phyloP scores from a whole-genome alignment of 768 basidiomycete species.

The Mycena filopes region DNA sequence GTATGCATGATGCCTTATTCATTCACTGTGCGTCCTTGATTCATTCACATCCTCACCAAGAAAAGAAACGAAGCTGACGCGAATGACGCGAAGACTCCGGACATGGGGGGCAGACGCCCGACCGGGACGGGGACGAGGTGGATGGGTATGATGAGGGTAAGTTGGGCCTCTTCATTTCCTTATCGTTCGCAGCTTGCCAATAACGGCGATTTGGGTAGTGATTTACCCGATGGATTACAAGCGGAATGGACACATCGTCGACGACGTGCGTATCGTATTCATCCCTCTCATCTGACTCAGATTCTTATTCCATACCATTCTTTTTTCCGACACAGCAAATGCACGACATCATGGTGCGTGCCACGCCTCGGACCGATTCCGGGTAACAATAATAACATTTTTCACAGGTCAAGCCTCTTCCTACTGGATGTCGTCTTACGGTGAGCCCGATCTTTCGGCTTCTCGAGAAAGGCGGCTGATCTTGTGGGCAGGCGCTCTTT shows the following conservation, averaged over 20 bases:
- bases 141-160: conserved; percentile 89
- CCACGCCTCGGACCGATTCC: background rate
- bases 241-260: conserved; percentile 79
- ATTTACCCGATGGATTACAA: conserved; percentile 94
- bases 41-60: too few species aligned
- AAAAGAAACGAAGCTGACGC: conserved; percentile 9
- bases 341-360: conserved; percentile 59
- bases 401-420: conserved; percentile 54
- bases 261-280: conserved; percentile 64
- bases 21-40: conserved; percentile 67
- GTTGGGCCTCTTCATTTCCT: conserved; percentile 7
- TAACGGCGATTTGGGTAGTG: conserved; percentile 53
- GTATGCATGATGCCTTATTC: conserved; percentile 77
- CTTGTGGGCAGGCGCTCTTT: conserved; percentile 55
- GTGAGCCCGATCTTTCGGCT: conserved; percentile 43
- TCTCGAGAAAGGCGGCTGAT: background rate
- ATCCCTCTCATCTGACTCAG: background rate
- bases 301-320: background rate
- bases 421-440: conserved; percentile 61
- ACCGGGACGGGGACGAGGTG: conserved; percentile 79
- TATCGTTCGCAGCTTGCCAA: background rate
- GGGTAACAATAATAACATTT: background rate
- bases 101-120: conserved; percentile 92
- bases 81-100: conserved; percentile 74
- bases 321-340: conserved; percentile 48